Evolutionary conservation across 805 yeast genomes (phyloP).

Genomic region (Yarrowia porcina): DNA sequence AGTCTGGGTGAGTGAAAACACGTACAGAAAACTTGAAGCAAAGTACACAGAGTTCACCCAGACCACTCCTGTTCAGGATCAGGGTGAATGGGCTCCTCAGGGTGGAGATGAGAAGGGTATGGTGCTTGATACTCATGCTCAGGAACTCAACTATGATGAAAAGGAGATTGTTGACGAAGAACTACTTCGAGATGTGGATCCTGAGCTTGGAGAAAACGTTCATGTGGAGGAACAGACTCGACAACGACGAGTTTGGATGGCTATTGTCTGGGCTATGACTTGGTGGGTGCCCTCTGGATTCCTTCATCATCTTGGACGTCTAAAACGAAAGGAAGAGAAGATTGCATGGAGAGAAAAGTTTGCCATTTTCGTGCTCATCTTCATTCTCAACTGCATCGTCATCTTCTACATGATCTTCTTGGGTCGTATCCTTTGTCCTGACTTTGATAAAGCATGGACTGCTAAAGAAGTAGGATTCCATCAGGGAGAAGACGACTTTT

Average conservation of each 20-base stretch:
- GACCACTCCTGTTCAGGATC: constrained; percentile 18
- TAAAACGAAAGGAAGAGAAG: constrained; percentile 40
- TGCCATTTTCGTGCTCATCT: constrained; percentile 43
- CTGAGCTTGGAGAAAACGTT: constrained; percentile 55
- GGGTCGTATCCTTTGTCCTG: constrained; percentile 43
- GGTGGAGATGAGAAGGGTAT: not conserved
- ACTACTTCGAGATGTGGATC: constrained; percentile 47
- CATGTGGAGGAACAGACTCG: constrained; percentile 37
- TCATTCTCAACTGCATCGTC: constrained; percentile 40
- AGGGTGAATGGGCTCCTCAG: constrained; percentile 7
- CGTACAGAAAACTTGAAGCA: constrained; percentile 41
- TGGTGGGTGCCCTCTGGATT: constrained; percentile 43
- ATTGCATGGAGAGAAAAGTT: constrained; percentile 46
- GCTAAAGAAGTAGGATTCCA: constrained; percentile 38
- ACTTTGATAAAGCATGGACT: constrained; percentile 41
- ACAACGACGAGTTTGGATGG: constrained; percentile 40
- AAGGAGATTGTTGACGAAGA: constrained; percentile 9
- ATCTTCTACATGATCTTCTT: constrained; percentile 40
- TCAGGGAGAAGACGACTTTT: constrained; percentile 35
- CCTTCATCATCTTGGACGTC: constrained; percentile 36
- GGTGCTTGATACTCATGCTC: not conserved
- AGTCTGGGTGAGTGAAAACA: constrained; percentile 40
- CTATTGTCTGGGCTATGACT: constrained; percentile 40
- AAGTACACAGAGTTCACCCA: constrained; percentile 26
- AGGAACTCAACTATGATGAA: not conserved